Base-by-base conservation (phyloP, 148 eudicot genomes). In the Hydrangea macrophylla region DNA sequence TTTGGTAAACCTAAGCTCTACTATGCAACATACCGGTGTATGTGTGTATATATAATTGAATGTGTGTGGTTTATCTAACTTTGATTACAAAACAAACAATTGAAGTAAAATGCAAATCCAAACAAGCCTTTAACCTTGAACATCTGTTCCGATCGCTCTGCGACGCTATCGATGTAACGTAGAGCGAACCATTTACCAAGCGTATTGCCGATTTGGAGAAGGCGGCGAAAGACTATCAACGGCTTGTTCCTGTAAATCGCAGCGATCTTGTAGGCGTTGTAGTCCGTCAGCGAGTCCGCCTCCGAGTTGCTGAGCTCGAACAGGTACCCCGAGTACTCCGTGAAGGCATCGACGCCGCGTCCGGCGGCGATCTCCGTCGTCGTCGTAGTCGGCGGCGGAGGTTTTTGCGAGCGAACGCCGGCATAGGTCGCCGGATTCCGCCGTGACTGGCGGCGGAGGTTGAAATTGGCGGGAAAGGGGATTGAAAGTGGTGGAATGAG, bases 121-220 rank as follows among this genome's bases (percentile, higher is more conserved):
- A 12, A 33, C 15, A 7, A 55, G 56, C 36, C n/a, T 30, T n/a
- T 28, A 11, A 92, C 98, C 96, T 92, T 67, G 75, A 92, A 92
- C 94, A 84, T 90, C 53, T 56, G 22, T 60, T 92, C 96, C 1
- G 90, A 70, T 62, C 82, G 86, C 45, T 84, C 92, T 67, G 70
- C 77, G n/a, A 86, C 60, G 23, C 76, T 77, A 53, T 92, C 98
- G 37, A 84, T 42, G 69, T 81, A 92, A 30, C 98, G 73, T 64
- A 77, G 65, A 7, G 71, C 89, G 60, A 88, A 86, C 98, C 98
- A 92, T 62, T 64, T 77, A 36, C 98, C 98, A 6, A 92, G 78
- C 9, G 90, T 83, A 26, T 77, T 65, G 13, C 86, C 90, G 62
- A 84, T 85, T 71, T 92, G 98, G 53, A 85, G 62, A 60, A 92